These are phyloP conservation scores for Podospora pseudoanserina DNA, from an alignment of 495 filamentous ascomycete genomes.

Conservation along the genomic window DNA sequence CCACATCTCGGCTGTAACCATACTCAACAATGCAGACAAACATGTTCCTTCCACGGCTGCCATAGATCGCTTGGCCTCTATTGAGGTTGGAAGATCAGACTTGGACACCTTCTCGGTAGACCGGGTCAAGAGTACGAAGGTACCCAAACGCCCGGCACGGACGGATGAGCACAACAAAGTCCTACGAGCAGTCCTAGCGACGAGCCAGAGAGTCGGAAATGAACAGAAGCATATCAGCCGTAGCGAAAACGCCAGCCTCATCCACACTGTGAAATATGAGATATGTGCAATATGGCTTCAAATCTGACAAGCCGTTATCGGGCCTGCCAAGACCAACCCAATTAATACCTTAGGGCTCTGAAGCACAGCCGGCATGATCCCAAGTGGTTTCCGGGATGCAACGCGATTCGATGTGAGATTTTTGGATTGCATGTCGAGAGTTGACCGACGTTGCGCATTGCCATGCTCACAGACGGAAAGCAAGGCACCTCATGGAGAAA, in stretches of 20 bases:
- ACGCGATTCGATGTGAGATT: not conserved
- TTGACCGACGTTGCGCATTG: not conserved
- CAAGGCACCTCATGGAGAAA: not conserved
- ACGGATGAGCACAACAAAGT: not conserved
- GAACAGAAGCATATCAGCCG: not conserved
- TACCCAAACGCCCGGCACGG: not conserved
- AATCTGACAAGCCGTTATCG: not conserved
- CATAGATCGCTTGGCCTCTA: not conserved
- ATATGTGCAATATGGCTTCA: not conserved
- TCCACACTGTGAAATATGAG: not conserved
- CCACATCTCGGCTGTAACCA: not conserved
- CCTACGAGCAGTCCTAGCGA: not conserved
- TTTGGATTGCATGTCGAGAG: not conserved
- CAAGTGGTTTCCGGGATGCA: slow-evolving; percentile 6
- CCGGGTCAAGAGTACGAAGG: not conserved
- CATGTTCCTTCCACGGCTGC: not conserved
- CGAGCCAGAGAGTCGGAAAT: no score
- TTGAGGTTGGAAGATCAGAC: not conserved
- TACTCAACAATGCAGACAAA: not conserved
- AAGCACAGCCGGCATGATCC: not conserved
- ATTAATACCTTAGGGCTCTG: not conserved
- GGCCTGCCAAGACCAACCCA: not conserved
- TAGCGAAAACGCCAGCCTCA: not conserved
- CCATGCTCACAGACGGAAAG: not conserved
- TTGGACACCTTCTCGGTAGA: not conserved